Base-by-base conservation (phyloP, 306 rosid genomes). In the Cicer yamashitae region DNA sequence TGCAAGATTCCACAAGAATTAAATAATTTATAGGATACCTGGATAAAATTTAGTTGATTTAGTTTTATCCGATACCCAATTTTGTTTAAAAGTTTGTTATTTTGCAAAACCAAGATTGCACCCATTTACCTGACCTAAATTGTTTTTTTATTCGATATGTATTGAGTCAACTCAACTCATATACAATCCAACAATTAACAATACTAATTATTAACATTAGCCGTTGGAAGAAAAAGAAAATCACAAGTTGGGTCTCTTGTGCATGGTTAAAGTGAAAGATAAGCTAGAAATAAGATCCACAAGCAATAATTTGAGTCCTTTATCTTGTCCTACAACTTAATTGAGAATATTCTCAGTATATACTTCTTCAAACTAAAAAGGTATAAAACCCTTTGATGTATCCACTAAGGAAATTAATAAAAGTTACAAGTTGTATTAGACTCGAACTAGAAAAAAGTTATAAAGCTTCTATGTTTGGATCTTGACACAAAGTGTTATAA, bases 271-370 rank as follows among this genome's bases (percentile, higher is more conserved):
- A 10, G 41, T 58, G 64, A 58, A 10, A 25, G 64, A 58, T 58
- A 15, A 58, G 64, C 41, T 58, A 58, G 8, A 25, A 25, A 25
- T 25, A 25, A 25, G 64, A 58, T 30, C 9, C 43, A 34, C 11
- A 60, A 34, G 45, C 66, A 60, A 60, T 60, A 60, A 60, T 60
- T 12, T 30, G 20, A 9, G 66, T 34, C 44, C 20, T 12, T 60
- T 6, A 13, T 60, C 8, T 60, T 60, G 17, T 38, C 14, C 18
- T 60, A 54, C 4, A 54, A 54, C 75, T 71, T 14, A 40, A 10
- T 58, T 71, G 14, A 69, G 92, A 86, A 82, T 80, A 88, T 86
- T 86, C 87, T 84, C n/a, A 57, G 78, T 78, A 67, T 30, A 86
- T 86, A 2, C 87, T 80, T 77, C 70, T 81, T 54, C 62, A 65